These are phyloP conservation scores for Aspergillus arachidicola DNA, from an alignment of 2,329 filamentous ascomycete genomes.

Conservation along the genomic window DNA sequence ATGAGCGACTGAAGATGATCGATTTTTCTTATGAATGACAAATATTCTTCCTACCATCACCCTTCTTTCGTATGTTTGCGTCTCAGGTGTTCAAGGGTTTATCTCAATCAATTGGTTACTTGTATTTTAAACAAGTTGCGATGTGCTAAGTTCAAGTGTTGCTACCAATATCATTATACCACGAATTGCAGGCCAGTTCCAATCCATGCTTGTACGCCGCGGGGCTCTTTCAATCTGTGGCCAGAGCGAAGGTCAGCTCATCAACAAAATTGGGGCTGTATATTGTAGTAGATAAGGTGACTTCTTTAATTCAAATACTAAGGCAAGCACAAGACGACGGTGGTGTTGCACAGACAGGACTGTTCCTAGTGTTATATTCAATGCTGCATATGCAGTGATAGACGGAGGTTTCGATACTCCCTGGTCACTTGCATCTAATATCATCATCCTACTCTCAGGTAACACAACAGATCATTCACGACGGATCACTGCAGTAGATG, in stretches of 20 bases:
- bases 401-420: neutral
- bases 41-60: neutral
- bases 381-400: slow-evolving; percentile 1
- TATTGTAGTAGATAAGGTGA: neutral
- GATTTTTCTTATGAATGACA: no score
- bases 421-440: neutral
- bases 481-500: neutral
- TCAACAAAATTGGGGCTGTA: neutral
- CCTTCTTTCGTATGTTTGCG: neutral
- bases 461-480: neutral
- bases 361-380: neutral
- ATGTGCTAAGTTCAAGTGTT: neutral
- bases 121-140: neutral
- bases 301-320: neutral
- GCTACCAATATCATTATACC: neutral
- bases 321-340: no score
- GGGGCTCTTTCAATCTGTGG: neutral
- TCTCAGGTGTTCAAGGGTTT: neutral
- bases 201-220: neutral
- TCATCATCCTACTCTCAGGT: neutral
- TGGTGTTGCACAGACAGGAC: neutral
- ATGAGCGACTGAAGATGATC: neutral
- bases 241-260: neutral
- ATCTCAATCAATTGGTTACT: neutral
- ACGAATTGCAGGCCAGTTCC: neutral